phyloP scores from a whole-genome alignment of 768 basidiomycete genomes.

The Panellus pusillus region DNA sequence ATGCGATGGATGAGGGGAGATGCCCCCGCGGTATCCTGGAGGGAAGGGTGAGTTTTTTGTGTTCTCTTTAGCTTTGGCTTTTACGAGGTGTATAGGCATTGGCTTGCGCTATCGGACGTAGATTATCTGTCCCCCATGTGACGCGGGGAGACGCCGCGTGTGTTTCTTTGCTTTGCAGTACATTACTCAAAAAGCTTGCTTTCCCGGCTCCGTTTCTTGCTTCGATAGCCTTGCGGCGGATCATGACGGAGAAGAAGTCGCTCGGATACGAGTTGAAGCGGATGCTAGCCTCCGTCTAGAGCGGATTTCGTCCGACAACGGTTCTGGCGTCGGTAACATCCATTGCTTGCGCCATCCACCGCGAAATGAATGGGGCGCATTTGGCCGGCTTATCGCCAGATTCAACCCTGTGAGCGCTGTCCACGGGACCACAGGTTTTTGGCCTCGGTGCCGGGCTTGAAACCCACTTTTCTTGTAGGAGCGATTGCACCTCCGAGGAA shows the following conservation, averaged over 20 bases:
- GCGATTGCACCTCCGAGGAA: conserved; percentile 16
- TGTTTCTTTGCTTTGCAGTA: neutral
- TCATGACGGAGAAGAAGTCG: neutral
- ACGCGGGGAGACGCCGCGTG: too few relatives aligned
- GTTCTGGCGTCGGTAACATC: conserved; percentile 5
- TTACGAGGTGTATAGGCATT: too few relatives aligned
- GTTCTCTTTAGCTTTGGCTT: too few relatives aligned
- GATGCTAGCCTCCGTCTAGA: conserved; percentile 6
- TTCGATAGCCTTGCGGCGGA: conserved; percentile 9
- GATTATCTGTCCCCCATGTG: too few relatives aligned
- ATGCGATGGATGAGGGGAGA: neutral
- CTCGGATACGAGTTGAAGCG: neutral
- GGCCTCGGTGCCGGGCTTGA: conserved; percentile 1
- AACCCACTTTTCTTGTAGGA: conserved; percentile 1
- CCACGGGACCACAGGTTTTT: conserved; percentile 4
- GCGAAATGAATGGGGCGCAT: neutral
- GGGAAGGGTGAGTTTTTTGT: too few relatives aligned
- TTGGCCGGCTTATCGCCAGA: neutral
- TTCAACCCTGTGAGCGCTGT: neutral
- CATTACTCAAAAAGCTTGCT: conserved; percentile 6
- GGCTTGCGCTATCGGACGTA: too few relatives aligned
- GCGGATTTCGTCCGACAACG: conserved; percentile 15
- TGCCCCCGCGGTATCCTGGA: neutral
- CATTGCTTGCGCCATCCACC: conserved; percentile 9
- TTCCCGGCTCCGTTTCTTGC: conserved; percentile 6